Evolutionary conservation across 768 basidiomycete genomes (phyloP).

Genomic region (Boletus pseudo-olivaceus): DNA sequence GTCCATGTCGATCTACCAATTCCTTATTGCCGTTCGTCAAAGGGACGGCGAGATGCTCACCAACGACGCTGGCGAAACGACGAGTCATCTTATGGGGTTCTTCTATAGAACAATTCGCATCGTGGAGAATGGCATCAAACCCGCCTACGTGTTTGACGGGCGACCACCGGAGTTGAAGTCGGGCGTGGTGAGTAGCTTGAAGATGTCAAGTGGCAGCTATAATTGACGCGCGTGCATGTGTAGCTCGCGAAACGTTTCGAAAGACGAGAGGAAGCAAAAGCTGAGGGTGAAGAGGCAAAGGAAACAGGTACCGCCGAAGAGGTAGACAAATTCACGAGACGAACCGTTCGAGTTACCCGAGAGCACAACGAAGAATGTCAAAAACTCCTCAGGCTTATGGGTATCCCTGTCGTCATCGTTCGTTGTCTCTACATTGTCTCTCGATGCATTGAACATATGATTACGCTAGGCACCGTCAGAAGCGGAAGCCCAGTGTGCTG

Average conservation of each 20-base stretch:
- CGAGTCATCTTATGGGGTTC: slow-evolving; percentile 98
- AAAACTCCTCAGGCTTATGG: slow-evolving; percentile 86
- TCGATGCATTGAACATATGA: neutral
- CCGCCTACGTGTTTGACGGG: slow-evolving; percentile 97
- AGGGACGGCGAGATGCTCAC: slow-evolving; percentile 95
- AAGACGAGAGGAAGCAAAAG: slow-evolving; percentile 86
- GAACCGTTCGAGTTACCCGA: slow-evolving; percentile 91
- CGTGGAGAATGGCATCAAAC: slow-evolving; percentile 98
- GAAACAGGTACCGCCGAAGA: slow-evolving; percentile 94
- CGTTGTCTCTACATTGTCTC: slow-evolving; percentile 26
- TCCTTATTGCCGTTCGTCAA: slow-evolving; percentile 95
- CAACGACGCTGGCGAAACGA: slow-evolving; percentile 97
- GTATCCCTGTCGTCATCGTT: slow-evolving; percentile 92
- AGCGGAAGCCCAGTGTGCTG: slow-evolving; percentile 98
- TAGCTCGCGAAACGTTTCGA: slow-evolving; percentile 98
- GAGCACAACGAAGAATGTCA: slow-evolving; percentile 97
- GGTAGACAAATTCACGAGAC: slow-evolving; percentile 81
- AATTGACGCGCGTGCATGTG: neutral
- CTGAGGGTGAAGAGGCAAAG: slow-evolving; percentile 93
- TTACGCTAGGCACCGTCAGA: slow-evolving; percentile 85
- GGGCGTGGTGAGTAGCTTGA: slow-evolving; percentile 71
- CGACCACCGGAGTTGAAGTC: slow-evolving; percentile 97
- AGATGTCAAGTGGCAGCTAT: no score
- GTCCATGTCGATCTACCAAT: slow-evolving; percentile 96
- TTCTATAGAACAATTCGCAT: slow-evolving; percentile 98